Conservation (phyloP, 2,329 filamentous ascomycete species). For the Lasiodiplodia gonubiensis region DNA sequence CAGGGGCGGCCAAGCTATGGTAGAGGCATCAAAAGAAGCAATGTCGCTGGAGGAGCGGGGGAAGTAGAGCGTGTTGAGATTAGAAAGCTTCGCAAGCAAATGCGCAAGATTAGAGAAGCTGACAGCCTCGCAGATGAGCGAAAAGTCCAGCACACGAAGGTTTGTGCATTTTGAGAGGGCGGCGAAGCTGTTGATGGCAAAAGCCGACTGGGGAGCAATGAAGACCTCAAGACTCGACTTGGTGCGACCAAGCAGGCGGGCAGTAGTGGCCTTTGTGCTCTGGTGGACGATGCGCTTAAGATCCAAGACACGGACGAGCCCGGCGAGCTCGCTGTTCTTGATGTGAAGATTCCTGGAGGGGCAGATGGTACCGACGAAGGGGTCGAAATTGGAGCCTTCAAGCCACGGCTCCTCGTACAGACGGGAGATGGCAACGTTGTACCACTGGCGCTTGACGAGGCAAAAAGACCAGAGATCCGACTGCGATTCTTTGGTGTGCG, state of each 20-base stretch:
- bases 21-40: constrained; percentile 36
- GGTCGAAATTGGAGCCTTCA: constrained; percentile 58
- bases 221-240: constrained; percentile 61
- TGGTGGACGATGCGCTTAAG: constrained; percentile 64
- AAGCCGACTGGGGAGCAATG: constrained; percentile 62
- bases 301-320: constrained; percentile 60
- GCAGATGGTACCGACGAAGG: constrained; percentile 61
- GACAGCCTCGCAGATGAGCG: constrained; percentile 58
- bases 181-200: constrained; percentile 63
- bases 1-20: constrained; percentile 53
- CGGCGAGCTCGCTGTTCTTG: constrained; percentile 55
- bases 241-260: constrained; percentile 60
- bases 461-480: constrained; percentile 57
- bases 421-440: constrained; percentile 55
- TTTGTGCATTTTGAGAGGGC: constrained; percentile 61
- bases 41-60: constrained; percentile 47
- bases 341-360: constrained; percentile 57
- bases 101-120: constrained; percentile 57
- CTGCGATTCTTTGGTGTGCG: constrained; percentile 50
- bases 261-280: constrained; percentile 62
- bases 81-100: constrained; percentile 54
- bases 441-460: constrained; percentile 59
- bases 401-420: constrained; percentile 62
- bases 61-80: constrained; percentile 54
- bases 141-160: constrained; percentile 59